A percentile compares a stretch with the other conserved stretches of the same genome.
Evolutionary conservation across 331 rosid genomes (phyloP).

Genomic region (Malus hybrid): DNA sequence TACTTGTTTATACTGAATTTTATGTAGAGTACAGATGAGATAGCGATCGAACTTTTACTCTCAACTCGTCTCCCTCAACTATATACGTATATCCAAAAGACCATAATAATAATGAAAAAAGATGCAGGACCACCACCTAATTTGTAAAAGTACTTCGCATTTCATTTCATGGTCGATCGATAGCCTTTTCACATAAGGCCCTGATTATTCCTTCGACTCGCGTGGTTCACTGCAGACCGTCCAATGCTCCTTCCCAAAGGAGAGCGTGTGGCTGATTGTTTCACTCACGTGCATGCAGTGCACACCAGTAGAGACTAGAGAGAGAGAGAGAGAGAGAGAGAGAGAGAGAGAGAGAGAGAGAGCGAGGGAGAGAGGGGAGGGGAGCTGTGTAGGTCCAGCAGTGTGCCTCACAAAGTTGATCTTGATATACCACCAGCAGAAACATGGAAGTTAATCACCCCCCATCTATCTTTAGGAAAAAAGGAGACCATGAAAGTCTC

Average conservation of each 20-base stretch:
- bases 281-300: conserved; percentile 41
- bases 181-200: neutral
- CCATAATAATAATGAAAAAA: neutral
- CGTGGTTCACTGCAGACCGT: conserved; percentile 7
- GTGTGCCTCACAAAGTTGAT: conserved; percentile 28
- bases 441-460: conserved; percentile 9
- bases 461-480: neutral
- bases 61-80: neutral
- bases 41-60: neutral
- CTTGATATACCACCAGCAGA: conserved; percentile 42
- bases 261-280: conserved; percentile 21
- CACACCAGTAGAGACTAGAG: conserved; percentile 12
- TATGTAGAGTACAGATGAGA: neutral
- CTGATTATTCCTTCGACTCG: neutral
- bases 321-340: neutral
- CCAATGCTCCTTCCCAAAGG: conserved; percentile 2
- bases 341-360: neutral
- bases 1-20: neutral
- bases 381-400: conserved; percentile 21
- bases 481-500: neutral
- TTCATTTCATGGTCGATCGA: neutral
- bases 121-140: neutral
- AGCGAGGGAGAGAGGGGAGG: neutral
- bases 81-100: neutral
- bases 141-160: neutral